Percentiles rank a stretch among this genome's conserved stretches.
Conservation (phyloP, 2,329 filamentous ascomycete species). For the Cryoendolithus antarcticus region DNA sequence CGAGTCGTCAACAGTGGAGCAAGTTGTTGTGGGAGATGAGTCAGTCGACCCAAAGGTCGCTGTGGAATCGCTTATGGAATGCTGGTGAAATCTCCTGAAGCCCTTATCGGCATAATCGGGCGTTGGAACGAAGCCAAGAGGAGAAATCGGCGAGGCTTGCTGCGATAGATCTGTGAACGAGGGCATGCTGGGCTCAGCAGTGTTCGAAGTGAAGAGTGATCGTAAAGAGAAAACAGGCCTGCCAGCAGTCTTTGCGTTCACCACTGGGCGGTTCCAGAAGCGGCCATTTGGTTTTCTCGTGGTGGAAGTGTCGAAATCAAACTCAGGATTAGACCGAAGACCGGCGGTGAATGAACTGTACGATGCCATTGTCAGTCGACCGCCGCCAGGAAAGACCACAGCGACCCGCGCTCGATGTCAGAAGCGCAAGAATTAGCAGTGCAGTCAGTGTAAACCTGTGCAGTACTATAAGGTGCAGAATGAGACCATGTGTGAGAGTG, state of each 20-base stretch:
- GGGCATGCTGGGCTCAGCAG: constrained; percentile 15
- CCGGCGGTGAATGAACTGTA: constrained; percentile 18
- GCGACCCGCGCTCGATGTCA: constrained; percentile 4
- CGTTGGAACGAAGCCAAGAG: constrained; percentile 5
- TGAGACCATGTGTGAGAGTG: constrained; percentile 3
- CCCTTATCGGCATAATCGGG: constrained; percentile 14
- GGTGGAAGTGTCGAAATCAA: constrained; percentile 8
- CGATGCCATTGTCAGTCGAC: constrained; percentile 6
- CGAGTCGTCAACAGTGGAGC: constrained; percentile 85
- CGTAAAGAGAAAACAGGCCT: constrained; percentile 8
- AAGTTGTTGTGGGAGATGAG: constrained; percentile 87
- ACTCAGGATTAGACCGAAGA: constrained; percentile 11
- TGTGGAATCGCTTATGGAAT: constrained; percentile 66
- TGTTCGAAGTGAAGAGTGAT: constrained; percentile 9
- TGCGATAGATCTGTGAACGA: constrained; percentile 14
- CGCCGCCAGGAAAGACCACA: constrained; percentile 1
- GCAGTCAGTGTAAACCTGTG: not conserved
- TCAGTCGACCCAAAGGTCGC: constrained; percentile 74
- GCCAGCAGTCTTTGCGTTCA: constrained; percentile 14
- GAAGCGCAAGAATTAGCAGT: constrained; percentile 1
- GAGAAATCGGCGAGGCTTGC: constrained; percentile 7
- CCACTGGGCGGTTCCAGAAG: constrained; percentile 15
- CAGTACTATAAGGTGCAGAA: not conserved
- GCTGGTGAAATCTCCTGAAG: constrained; percentile 42
- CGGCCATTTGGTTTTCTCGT: constrained; percentile 11